A percentile compares a stretch with the other conserved stretches of the same genome.
phyloP scores from a whole-genome alignment of 305 asterid species.

The Caryopteris hybrid region DNA sequence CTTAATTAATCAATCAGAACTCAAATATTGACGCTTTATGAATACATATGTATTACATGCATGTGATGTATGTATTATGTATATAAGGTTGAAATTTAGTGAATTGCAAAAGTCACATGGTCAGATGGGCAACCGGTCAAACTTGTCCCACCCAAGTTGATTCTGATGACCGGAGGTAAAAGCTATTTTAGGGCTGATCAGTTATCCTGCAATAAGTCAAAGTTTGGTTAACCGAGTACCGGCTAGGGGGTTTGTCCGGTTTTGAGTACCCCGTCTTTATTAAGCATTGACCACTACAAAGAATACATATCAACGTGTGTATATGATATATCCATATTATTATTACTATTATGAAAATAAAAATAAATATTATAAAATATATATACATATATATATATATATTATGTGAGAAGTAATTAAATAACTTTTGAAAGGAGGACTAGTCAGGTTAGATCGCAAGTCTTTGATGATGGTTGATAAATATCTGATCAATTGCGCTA shows the following conservation, averaged over 20 bases:
- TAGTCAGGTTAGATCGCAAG: too few species aligned
- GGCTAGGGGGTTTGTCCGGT: conserved; percentile 18
- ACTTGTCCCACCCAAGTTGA: conserved; percentile 26
- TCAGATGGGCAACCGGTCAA: conserved; percentile 38
- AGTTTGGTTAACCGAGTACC: background rate
- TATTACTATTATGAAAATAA: too few species aligned
- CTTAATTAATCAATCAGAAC: background rate
- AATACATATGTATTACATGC: background rate
- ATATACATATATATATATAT: too few species aligned
- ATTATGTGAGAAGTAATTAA: too few species aligned
- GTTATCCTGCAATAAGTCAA: conserved; percentile 19
- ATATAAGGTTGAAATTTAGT: conserved; percentile 9
- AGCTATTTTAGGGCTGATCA: background rate
- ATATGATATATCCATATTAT: too few species aligned
- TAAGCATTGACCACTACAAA: background rate
- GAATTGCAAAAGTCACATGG: conserved; percentile 19
- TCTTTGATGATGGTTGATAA: too few species aligned
- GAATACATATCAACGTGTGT: too few species aligned
- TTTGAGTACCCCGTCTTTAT: background rate
- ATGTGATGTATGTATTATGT: background rate
- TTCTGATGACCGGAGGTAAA: conserved; percentile 4
- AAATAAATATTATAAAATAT: too few species aligned
- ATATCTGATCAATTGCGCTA: too few species aligned
- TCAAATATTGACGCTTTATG: background rate
- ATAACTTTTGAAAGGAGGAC: too few species aligned